Base-by-base conservation (phyloP, 2,329 filamentous ascomycete genomes). In the Pseudocercospora fijiensis region DNA sequence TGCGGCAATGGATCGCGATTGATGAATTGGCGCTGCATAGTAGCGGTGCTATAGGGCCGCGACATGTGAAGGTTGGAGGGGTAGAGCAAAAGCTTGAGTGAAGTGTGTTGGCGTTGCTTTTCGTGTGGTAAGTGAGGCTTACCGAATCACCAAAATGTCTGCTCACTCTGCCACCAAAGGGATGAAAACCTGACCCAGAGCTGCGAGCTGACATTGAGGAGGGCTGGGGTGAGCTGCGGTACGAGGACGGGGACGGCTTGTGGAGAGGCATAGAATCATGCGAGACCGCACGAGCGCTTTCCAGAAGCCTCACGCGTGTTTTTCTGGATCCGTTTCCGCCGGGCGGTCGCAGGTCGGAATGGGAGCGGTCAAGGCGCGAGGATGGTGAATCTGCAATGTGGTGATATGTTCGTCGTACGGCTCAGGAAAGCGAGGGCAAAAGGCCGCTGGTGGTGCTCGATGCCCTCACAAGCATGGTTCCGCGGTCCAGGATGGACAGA, bases 131-230 rank as follows among this genome's bases (percentile, higher is more conserved):
- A 41, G 43, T 59, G 22, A 26, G n/a, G 68, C 77, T 59, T 77
- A 84, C 82, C 68, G 77, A 78, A 61, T 82, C 81, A 51, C 81
- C 80, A 71, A 85, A 84, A 66, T 81, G 80, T 66, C 75, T 79
- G 70, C 78, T 81, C 53, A 85, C 77, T 66, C 80, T 76, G 11
- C 83, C 83, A 66, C 79, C 79, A 72, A 85, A 85, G 9, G 83
- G 83, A 70, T 85, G 83, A 66, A 84, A 83, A 57, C 80, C 78
- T 26, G 71, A 73, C 47, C 66, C 66, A 3, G 70, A 72, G 37
- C 65, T 64, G 16, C 70, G 69, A 27, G 56, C 41, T 18, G 60
- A 60, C 53, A 56, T 56, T 33, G 53, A 28, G 22, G 43, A 13
- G 24, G 51, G 22, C 53, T 37, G 53, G 1, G 53, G 53, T 20